Evolutionary conservation across 2,329 filamentous ascomycete genomes (phyloP).

Genomic region (Aspergillus fumigatus): DNA sequence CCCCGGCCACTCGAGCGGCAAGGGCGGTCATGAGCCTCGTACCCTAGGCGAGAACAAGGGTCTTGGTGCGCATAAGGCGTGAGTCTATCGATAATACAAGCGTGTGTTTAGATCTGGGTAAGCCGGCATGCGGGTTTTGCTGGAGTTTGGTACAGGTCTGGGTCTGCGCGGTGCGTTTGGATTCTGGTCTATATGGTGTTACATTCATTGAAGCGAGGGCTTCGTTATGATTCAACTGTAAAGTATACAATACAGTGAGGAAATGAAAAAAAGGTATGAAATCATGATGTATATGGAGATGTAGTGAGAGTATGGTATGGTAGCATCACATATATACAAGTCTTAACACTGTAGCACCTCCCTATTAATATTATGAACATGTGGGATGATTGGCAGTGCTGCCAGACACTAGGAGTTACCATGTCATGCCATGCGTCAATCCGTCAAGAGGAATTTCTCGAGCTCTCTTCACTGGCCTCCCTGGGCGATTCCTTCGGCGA

Average conservation of each 20-base stretch:
- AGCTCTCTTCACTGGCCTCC: background rate
- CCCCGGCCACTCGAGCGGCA: constrained; percentile 28
- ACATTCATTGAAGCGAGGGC: background rate
- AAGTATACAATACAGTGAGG: background rate
- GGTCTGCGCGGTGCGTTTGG: background rate
- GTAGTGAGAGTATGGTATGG: no score
- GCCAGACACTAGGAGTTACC: background rate
- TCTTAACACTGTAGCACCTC: background rate
- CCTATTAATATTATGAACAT: background rate
- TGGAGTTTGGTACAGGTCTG: background rate
- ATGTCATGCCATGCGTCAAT: background rate
- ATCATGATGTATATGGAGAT: background rate
- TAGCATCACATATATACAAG: background rate
- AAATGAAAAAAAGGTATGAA: background rate
- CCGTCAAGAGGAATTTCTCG: constrained; percentile 4
- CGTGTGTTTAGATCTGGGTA: no score
- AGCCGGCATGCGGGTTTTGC: background rate
- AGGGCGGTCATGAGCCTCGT: constrained; percentile 35
- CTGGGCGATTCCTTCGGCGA: background rate
- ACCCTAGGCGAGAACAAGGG: constrained; percentile 34
- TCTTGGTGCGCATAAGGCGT: constrained; percentile 17
- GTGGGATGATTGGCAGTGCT: background rate
- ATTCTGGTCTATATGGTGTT: background rate
- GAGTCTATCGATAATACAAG: no score
- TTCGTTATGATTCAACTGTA: background rate